These are phyloP conservation scores for Microascus cirrosus DNA, from an alignment of 2,329 filamentous ascomycete genomes.

Conservation along the genomic window DNA sequence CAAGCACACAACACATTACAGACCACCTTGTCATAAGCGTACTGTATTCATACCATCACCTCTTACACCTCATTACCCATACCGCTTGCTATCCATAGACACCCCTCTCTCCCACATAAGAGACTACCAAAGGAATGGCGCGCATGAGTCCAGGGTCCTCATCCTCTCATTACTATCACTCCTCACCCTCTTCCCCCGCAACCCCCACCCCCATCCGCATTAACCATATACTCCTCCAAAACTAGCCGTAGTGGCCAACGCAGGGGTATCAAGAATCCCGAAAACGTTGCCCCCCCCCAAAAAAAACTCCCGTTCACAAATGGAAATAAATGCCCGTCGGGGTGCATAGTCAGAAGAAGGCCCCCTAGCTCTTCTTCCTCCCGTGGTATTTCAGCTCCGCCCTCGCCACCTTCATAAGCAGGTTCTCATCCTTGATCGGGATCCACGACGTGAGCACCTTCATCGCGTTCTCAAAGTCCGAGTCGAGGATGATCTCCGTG, in stretches of 20 bases:
- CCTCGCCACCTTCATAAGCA: conserved; percentile 81
- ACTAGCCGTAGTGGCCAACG: neutral
- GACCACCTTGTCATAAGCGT: too few relatives aligned
- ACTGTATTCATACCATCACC: too few relatives aligned
- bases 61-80: too few relatives aligned
- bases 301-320: conserved; percentile 5
- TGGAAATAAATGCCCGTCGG: neutral
- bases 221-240: neutral
- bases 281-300: neutral
- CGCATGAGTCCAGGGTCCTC: too few relatives aligned
- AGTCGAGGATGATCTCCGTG: conserved; percentile 76
- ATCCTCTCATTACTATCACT: neutral
- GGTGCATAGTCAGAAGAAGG: conserved; percentile 5
- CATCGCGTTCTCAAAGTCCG: conserved; percentile 97
- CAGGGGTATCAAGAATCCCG: neutral
- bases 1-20: too few relatives aligned
- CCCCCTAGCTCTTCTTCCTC: conserved; percentile 26
- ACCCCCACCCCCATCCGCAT: neutral
- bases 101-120: too few relatives aligned
- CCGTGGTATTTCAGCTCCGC: conserved; percentile 68
- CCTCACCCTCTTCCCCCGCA: neutral
- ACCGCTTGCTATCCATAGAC: too few relatives aligned
- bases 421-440: conserved; percentile 84
- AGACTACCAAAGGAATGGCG: too few relatives aligned
- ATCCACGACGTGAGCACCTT: conserved; percentile 92